Evolutionary conservation across 495 filamentous ascomycete species (phyloP).

Genomic region (Talaromyces ruber): DNA sequence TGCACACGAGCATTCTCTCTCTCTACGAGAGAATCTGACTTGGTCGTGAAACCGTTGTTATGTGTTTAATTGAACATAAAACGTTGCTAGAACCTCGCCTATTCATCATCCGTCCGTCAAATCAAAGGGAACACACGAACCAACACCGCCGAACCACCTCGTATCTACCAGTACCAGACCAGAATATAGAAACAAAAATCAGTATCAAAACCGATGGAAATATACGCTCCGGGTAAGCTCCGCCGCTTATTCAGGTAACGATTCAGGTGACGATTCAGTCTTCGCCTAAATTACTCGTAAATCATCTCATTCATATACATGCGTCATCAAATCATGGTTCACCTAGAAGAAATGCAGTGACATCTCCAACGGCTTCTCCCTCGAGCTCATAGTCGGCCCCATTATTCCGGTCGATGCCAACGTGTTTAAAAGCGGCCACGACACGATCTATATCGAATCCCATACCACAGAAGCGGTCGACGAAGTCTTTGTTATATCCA

Average conservation of each 20-base stretch:
- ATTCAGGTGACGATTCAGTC: background rate
- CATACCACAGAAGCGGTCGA: constrained; percentile 88
- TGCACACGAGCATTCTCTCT: background rate
- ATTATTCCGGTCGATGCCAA: constrained; percentile 68
- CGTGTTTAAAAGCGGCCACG: constrained; percentile 73
- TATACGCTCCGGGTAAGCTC: constrained; percentile 15
- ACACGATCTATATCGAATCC: constrained; percentile 87
- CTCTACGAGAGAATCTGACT: background rate
- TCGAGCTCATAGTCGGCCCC: constrained; percentile 78
- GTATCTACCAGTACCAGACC: background rate
- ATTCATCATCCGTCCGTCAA: background rate
- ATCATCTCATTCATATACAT: background rate
- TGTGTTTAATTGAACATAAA: background rate
- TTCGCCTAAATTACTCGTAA: constrained; percentile 2
- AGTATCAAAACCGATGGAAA: background rate
- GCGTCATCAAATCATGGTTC: constrained; percentile 42
- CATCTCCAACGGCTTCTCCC: constrained; percentile 80
- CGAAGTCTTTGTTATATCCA: constrained; percentile 78
- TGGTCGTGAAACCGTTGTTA: background rate
- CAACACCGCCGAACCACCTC: background rate
- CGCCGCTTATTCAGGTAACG: constrained; percentile 10
- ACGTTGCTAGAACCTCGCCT: background rate
- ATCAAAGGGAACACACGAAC: background rate
- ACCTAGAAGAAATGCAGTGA: constrained; percentile 75
- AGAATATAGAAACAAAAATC: background rate